Evolutionary conservation across 345 rosid species (phyloP).

Genomic region (Aquilaria sinensis): DNA sequence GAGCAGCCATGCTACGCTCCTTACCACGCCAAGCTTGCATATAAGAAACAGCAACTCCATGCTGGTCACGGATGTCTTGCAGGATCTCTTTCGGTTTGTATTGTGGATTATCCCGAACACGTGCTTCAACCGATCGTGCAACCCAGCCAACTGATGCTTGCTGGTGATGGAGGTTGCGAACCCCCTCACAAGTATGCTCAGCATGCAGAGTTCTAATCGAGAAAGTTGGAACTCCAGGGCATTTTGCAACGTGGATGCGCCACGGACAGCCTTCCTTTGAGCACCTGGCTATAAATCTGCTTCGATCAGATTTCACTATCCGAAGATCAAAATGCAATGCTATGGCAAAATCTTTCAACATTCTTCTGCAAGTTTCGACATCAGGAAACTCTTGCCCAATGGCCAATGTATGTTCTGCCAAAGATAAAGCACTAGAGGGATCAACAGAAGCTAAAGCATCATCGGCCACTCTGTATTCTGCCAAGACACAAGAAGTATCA

Average conservation of each 20-base stretch:
- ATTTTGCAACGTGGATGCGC: conserved; percentile 98
- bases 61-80: conserved; percentile 91
- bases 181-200: conserved; percentile 98
- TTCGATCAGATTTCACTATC: conserved; percentile 95
- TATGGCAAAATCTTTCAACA: conserved; percentile 89
- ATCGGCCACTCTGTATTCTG: conserved; percentile 53
- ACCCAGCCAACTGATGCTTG: conserved; percentile 99
- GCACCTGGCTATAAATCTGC: conserved; percentile 97
- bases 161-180: conserved; percentile 86
- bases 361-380: conserved; percentile 97
- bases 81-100: conserved; percentile 93
- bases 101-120: conserved; percentile 91
- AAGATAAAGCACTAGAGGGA: conserved; percentile 21
- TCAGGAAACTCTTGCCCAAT: conserved; percentile 94
- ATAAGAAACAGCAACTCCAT: conserved; percentile 98
- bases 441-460: conserved; percentile 42
- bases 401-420: conserved; percentile 40
- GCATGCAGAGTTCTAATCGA: conserved; percentile 82
- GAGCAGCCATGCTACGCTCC: conserved; percentile 99
- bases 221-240: conserved; percentile 87
- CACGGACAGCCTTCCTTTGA: conserved; percentile 99
- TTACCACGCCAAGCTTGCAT: conserved; percentile 99
- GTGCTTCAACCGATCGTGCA: conserved; percentile 93
- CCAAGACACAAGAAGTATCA: too few relatives aligned
- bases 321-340: conserved; percentile 95